Percentiles rank a stretch among this genome's conserved stretches.
These are phyloP conservation scores for Hysterium pulicare DNA, from an alignment of 2,329 filamentous ascomycete species.

Conservation along the genomic window DNA sequence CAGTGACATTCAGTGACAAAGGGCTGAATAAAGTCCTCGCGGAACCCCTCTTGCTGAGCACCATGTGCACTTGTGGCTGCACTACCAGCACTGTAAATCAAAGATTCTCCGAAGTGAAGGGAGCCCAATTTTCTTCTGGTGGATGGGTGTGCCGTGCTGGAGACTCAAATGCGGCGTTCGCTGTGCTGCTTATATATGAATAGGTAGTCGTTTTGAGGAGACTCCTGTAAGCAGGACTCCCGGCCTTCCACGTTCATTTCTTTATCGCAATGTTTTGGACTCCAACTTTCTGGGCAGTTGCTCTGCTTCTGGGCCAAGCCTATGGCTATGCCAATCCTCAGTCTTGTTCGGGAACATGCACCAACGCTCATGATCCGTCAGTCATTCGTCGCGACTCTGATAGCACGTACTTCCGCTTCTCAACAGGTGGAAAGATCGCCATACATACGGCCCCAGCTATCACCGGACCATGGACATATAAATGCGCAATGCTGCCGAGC, in stretches of 20 bases:
- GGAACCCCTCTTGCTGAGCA: too few relatives aligned
- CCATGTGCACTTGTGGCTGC: too few relatives aligned
- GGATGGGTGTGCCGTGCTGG: too few relatives aligned
- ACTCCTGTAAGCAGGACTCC: too few relatives aligned
- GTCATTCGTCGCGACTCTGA: slow-evolving; percentile 47
- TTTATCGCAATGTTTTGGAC: neutral
- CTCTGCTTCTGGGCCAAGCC: slow-evolving; percentile 15
- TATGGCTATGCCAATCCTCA: slow-evolving; percentile 40
- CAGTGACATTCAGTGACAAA: too few relatives aligned
- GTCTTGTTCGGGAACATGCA: slow-evolving; percentile 41
- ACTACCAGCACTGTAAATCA: too few relatives aligned
- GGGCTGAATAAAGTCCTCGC: too few relatives aligned
- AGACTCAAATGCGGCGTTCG: too few relatives aligned
- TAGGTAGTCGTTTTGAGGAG: too few relatives aligned
- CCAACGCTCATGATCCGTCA: slow-evolving; percentile 48
- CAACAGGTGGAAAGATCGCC: slow-evolving; percentile 49
- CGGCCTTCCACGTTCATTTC: neutral
- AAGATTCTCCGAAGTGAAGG: too few relatives aligned
- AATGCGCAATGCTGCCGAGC: slow-evolving; percentile 46
- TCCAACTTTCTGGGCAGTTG: neutral
- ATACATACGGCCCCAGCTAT: slow-evolving; percentile 48
- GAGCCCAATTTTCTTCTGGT: too few relatives aligned
- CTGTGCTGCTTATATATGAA: too few relatives aligned
- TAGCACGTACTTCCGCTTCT: slow-evolving; percentile 53
- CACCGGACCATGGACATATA: slow-evolving; percentile 50